A percentile compares a stretch with the other conserved stretches of the same genome.
Conservation (phyloP, 306 rosid genomes). For the Inga laurina region DNA sequence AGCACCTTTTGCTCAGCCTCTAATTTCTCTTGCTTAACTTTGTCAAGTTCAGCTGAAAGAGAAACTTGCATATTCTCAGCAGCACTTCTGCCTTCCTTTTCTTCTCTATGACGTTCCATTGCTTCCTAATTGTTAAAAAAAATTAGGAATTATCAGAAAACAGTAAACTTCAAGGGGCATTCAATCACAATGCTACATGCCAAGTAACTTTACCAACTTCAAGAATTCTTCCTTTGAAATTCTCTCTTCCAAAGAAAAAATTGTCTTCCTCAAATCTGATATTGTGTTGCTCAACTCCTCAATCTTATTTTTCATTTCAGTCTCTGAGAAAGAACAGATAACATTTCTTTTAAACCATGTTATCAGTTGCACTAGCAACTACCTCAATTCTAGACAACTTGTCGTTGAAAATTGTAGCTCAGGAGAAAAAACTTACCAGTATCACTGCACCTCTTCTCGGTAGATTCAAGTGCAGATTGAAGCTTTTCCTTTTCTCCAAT, state of each 20-base stretch:
- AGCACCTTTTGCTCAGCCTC: conserved; percentile 73
- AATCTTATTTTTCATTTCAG: conserved; percentile 57
- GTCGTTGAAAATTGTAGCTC: background rate
- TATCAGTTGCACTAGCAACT: background rate
- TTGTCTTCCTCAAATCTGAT: conserved; percentile 50
- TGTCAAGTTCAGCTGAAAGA: conserved; percentile 69
- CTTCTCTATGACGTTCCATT: conserved; percentile 53
- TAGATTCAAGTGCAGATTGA: conserved; percentile 51
- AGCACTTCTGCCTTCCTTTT: conserved; percentile 68
- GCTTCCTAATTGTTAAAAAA: conserved; percentile 59
- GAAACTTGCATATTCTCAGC: conserved; percentile 59
- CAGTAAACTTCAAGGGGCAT: conserved; percentile 7
- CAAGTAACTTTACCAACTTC: conserved; percentile 59
- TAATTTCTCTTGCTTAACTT: conserved; percentile 58
- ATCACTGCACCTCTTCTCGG: conserved; percentile 65
- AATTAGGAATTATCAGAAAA: conserved; percentile 13
- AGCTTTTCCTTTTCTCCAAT: conserved; percentile 69
- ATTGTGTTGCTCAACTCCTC: conserved; percentile 50
- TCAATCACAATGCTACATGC: conserved; percentile 13
- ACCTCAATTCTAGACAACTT: background rate
- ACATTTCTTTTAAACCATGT: background rate
- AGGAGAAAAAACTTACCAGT: conserved; percentile 46
- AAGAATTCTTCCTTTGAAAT: conserved; percentile 62
- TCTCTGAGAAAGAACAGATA: conserved; percentile 55
- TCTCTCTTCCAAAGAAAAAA: conserved; percentile 59